These are phyloP conservation scores for Hypoxylon sp. DNA, from an alignment of 2,329 filamentous ascomycete genomes.

Conservation along the genomic window DNA sequence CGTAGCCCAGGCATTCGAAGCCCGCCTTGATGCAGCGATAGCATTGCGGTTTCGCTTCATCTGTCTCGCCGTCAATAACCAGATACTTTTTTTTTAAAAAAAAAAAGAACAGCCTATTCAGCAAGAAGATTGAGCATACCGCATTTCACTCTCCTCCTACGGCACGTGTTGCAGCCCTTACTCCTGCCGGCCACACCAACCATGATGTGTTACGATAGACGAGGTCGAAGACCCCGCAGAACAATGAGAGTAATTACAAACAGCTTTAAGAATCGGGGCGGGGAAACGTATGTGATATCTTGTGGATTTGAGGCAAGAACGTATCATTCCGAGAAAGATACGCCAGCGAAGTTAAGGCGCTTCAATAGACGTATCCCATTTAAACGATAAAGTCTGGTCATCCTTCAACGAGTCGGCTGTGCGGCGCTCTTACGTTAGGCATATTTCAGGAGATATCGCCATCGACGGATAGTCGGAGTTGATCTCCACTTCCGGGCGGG, in stretches of 20 bases:
- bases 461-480: conserved; percentile 30
- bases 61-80: conserved; percentile 32
- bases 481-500: conserved; percentile 33
- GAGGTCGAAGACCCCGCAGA: neutral
- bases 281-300: conserved; percentile 14
- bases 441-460: conserved; percentile 32
- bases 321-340: conserved; percentile 18
- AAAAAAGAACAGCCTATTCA: neutral
- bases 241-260: conserved; percentile 2
- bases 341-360: conserved; percentile 7
- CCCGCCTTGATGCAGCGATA: conserved; percentile 42
- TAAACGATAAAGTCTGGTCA: conserved; percentile 11
- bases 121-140: conserved; percentile 28
- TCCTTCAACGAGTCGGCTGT: conserved; percentile 24
- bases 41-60: conserved; percentile 43
- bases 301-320: conserved; percentile 6
- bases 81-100: neutral
- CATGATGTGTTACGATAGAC: conserved; percentile 27
- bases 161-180: conserved; percentile 45
- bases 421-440: conserved; percentile 11
- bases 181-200: conserved; percentile 45
- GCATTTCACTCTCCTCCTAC: conserved; percentile 43
- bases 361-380: conserved; percentile 18
- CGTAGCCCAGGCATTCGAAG: conserved; percentile 43
- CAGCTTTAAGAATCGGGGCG: neutral